These are phyloP conservation scores for Aspergillus sojae DNA, from an alignment of 2,329 filamentous ascomycete species.

Conservation along the genomic window DNA sequence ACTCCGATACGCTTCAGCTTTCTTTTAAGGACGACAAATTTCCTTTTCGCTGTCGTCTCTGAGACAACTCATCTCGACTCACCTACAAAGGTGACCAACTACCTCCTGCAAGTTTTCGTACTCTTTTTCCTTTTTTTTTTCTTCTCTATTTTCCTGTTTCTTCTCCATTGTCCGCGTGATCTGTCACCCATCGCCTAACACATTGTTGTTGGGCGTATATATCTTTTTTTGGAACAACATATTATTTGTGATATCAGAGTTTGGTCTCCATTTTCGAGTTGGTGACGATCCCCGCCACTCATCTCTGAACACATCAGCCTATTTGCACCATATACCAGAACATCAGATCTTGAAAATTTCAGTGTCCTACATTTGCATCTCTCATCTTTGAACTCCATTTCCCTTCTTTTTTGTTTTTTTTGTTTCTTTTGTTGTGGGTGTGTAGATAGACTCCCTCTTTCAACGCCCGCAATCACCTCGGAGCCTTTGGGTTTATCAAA, in stretches of 20 bases:
- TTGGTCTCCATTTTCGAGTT: slow-evolving; percentile 8
- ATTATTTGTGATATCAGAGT: slow-evolving; percentile 9
- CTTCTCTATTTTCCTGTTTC: slow-evolving; percentile 11
- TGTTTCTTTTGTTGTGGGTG: background rate
- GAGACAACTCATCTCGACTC: slow-evolving; percentile 16
- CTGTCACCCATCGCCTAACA: background rate
- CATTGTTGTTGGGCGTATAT: background rate
- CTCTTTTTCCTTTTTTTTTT: background rate
- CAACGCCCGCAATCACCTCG: background rate
- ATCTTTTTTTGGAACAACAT: slow-evolving; percentile 1
- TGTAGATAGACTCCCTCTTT: slow-evolving; percentile 1
- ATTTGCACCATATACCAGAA: background rate
- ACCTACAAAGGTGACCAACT: slow-evolving; percentile 12
- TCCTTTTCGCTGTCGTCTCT: slow-evolving; percentile 3
- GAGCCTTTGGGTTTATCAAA: slow-evolving; percentile 5
- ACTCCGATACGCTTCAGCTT: background rate
- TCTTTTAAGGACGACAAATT: slow-evolving; percentile 6
- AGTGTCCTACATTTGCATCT: slow-evolving; percentile 8
- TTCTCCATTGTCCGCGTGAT: background rate
- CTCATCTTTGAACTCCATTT: background rate
- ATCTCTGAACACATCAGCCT: slow-evolving; percentile 9
- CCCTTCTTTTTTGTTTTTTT: background rate
- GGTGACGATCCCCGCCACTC: slow-evolving; percentile 8
- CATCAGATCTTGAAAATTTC: background rate
- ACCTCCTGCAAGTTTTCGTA: slow-evolving; percentile 1